Evolutionary conservation across 2,329 filamentous ascomycete genomes (phyloP).

Genomic region (Zasmidium angulare): DNA sequence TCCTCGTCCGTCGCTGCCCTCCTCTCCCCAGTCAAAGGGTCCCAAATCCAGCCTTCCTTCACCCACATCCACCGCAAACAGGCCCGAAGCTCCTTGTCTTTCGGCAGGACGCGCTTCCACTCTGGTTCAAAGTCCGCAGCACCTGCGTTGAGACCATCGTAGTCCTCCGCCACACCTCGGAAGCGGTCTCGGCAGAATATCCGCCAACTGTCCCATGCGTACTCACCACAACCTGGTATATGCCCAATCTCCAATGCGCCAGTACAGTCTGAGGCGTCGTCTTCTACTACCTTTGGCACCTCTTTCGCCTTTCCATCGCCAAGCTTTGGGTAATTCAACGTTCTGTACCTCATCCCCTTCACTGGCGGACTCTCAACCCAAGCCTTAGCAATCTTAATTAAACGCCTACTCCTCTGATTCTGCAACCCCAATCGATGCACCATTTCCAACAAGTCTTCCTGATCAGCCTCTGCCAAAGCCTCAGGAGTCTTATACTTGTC

Average conservation of each 20-base stretch:
- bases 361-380: conserved; percentile 67
- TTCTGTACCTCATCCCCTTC: conserved; percentile 57
- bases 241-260: conserved; percentile 82
- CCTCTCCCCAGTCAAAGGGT: conserved; percentile 67
- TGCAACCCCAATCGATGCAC: conserved; percentile 72
- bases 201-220: conserved; percentile 86
- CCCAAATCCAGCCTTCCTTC: conserved; percentile 80
- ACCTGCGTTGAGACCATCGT: conserved; percentile 59
- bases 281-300: conserved; percentile 41
- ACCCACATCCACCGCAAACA: conserved; percentile 92
- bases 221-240: conserved; percentile 72
- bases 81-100: conserved; percentile 85
- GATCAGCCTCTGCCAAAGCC: conserved; percentile 59
- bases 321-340: conserved; percentile 55
- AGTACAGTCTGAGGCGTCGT: conserved; percentile 46
- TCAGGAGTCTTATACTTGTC: conserved; percentile 65
- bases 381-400: conserved; percentile 67
- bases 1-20: conserved; percentile 55
- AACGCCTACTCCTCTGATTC: conserved; percentile 63
- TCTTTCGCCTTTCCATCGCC: conserved; percentile 52
- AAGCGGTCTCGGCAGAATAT: conserved; percentile 87
- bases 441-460: conserved; percentile 58
- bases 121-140: conserved; percentile 67
- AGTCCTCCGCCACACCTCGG: conserved; percentile 64
- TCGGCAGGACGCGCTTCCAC: conserved; percentile 82